Evolutionary conservation across 164 flowering plant genomes (phyloP).

Genomic region (Liquidambar formosana): DNA sequence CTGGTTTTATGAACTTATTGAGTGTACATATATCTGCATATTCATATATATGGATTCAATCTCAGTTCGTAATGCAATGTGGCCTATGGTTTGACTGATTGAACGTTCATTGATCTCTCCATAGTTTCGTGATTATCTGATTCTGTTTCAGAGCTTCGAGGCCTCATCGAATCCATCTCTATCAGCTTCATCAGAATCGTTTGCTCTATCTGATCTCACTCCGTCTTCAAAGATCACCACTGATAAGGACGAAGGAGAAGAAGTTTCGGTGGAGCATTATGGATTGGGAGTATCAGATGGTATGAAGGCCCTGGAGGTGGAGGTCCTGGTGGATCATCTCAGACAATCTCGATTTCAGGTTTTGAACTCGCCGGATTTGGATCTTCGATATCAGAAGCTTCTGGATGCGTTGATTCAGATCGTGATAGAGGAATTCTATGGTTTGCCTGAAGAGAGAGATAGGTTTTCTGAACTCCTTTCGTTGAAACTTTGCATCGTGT

Average conservation of each 20-base stretch:
- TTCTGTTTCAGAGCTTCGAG: slow-evolving; percentile 3
- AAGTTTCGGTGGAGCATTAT: background rate
- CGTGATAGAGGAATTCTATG: slow-evolving; percentile 14
- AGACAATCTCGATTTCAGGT: slow-evolving; percentile 15
- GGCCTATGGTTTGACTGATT: too few relatives aligned
- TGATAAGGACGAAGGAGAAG: background rate
- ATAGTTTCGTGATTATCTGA: background rate
- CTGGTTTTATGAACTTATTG: too few relatives aligned
- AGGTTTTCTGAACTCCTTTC: slow-evolving; percentile 10
- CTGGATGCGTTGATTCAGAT: slow-evolving; percentile 20
- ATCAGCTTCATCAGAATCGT: slow-evolving; percentile 4
- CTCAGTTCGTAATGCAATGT: too few relatives aligned
- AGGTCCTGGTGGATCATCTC: slow-evolving; percentile 20
- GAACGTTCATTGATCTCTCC: too few relatives aligned
- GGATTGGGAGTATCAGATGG: background rate
- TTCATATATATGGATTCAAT: too few relatives aligned
- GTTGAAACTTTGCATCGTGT: slow-evolving; percentile 3
- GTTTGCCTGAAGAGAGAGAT: slow-evolving; percentile 20
- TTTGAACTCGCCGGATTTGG: slow-evolving; percentile 14
- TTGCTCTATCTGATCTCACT: slow-evolving; percentile 7
- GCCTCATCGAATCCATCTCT: slow-evolving; percentile 1
- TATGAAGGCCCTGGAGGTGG: slow-evolving; percentile 19
- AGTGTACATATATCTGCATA: too few relatives aligned
- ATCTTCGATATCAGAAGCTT: slow-evolving; percentile 24
- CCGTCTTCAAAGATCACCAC: slow-evolving; percentile 9